Percentiles rank a stretch among this genome's conserved stretches.
These are phyloP conservation scores for Cadophora sp. DNA, from an alignment of 2,329 filamentous ascomycete genomes.

Conservation along the genomic window DNA sequence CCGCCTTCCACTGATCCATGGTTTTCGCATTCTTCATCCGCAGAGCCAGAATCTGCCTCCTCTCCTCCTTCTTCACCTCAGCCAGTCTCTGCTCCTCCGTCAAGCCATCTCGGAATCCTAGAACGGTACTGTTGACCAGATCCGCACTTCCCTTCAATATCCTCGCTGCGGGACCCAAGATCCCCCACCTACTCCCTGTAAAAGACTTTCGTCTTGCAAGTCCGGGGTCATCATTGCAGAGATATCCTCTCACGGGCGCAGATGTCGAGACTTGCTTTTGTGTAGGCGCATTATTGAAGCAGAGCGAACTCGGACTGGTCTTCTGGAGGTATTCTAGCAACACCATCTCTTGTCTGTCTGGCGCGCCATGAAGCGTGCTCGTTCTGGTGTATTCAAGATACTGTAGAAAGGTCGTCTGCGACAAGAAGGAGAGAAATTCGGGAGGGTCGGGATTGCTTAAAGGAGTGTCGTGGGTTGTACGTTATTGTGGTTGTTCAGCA, in stretches of 20 bases:
- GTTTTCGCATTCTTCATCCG: constrained; percentile 72
- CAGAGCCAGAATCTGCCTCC: constrained; percentile 66
- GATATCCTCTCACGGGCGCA: constrained; percentile 30
- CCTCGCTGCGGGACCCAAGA: constrained; percentile 38
- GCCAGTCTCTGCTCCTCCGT: constrained; percentile 54
- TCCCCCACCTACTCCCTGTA: constrained; percentile 30
- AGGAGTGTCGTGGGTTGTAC: background rate
- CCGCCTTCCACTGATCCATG: constrained; percentile 74
- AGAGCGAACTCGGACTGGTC: constrained; percentile 29
- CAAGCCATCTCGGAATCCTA: constrained; percentile 39
- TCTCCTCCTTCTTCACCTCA: constrained; percentile 57
- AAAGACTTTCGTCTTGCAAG: constrained; percentile 24
- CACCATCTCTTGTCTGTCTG: constrained; percentile 36
- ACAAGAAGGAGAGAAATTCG: background rate
- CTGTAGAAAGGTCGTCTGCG: background rate
- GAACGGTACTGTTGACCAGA: constrained; percentile 39
- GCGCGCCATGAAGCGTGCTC: constrained; percentile 33
- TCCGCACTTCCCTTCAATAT: constrained; percentile 37
- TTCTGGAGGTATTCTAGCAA: constrained; percentile 40
- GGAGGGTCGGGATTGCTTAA: background rate
- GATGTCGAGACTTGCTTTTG: constrained; percentile 28
- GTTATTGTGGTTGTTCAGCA: background rate
- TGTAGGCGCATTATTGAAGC: constrained; percentile 28
- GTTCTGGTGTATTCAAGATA: background rate
- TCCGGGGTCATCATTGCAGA: constrained; percentile 25